A percentile compares a stretch with the other conserved stretches of the same genome.
These are phyloP conservation scores for Yarrowia sp. DNA, from an alignment of 805 yeast species.

Conservation along the genomic window DNA sequence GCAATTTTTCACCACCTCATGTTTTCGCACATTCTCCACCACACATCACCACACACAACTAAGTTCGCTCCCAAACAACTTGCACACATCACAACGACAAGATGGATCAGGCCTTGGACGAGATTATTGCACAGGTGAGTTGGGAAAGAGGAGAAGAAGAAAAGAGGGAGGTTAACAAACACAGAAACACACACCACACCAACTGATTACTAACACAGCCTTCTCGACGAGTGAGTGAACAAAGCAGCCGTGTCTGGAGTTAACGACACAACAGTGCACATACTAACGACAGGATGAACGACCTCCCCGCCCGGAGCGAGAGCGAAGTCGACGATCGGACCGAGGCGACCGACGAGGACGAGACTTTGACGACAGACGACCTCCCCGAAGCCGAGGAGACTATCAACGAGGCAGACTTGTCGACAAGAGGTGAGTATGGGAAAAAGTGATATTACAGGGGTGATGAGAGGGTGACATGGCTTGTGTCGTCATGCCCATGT, in stretches of 20 bases:
- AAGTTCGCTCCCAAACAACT: conserved; percentile 30
- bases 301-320: conserved; percentile 29
- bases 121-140: conserved; percentile 37
- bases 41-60: background rate
- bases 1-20: background rate
- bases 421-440: conserved; percentile 18
- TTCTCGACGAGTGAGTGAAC: conserved; percentile 34
- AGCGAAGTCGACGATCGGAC: conserved; percentile 12
- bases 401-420: conserved; percentile 2
- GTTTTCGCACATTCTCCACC: background rate
- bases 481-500: too few relatives aligned
- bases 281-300: conserved; percentile 35
- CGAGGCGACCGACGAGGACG: conserved; percentile 29
- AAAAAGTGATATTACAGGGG: too few relatives aligned
- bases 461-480: too few relatives aligned
- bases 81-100: conserved; percentile 31
- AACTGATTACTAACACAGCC: conserved; percentile 31
- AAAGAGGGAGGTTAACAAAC: too few relatives aligned
- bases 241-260: too few relatives aligned
- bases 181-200: too few relatives aligned
- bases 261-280: background rate
- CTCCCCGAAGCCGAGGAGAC: background rate
- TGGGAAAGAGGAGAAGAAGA: too few relatives aligned
- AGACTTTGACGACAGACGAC: conserved; percentile 22
- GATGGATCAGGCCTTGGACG: conserved; percentile 39